phyloP scores from a whole-genome alignment of 169 alveolate genomes.

The Besnoitia besnoiti region DNA sequence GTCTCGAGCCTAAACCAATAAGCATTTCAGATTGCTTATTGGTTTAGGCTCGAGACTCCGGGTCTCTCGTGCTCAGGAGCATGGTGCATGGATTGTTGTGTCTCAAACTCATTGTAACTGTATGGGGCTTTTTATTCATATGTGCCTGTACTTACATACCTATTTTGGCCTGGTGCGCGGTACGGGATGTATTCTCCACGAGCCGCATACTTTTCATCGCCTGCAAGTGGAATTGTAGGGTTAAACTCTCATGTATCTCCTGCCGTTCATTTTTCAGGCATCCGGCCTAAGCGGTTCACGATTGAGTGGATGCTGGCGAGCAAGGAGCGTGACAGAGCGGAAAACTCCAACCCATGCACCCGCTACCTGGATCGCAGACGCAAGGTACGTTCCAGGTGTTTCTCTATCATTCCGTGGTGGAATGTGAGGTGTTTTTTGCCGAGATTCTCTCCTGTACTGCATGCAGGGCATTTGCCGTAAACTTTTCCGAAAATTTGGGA shows the following conservation, averaged over 20 bases:
- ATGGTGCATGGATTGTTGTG: no score
- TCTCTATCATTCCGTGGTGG: neutral
- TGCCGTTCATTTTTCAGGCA: conserved; percentile 70
- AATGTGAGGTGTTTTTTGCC: neutral
- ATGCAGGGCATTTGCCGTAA: neutral
- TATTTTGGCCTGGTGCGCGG: no score
- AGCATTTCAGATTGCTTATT: no score
- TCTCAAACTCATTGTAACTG: no score
- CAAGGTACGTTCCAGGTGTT: conserved; percentile 66
- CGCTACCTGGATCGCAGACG: conserved; percentile 86
- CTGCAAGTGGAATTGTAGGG: neutral
- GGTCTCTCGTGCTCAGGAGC: no score
- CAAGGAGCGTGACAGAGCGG: conserved; percentile 89
- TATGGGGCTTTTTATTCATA: no score
- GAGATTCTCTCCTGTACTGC: neutral
- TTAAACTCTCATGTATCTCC: neutral
- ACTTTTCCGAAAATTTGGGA: no score
- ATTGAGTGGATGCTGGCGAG: conserved; percentile 88
- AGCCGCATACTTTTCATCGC: no score
- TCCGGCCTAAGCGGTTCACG: conserved; percentile 88
- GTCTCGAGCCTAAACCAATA: no score
- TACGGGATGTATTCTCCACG: no score
- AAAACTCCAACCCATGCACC: conserved; percentile 87
- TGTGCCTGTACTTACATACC: no score
- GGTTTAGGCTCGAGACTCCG: no score